These are phyloP conservation scores for Candida succiphila DNA, from an alignment of 805 yeast species.

Conservation along the genomic window DNA sequence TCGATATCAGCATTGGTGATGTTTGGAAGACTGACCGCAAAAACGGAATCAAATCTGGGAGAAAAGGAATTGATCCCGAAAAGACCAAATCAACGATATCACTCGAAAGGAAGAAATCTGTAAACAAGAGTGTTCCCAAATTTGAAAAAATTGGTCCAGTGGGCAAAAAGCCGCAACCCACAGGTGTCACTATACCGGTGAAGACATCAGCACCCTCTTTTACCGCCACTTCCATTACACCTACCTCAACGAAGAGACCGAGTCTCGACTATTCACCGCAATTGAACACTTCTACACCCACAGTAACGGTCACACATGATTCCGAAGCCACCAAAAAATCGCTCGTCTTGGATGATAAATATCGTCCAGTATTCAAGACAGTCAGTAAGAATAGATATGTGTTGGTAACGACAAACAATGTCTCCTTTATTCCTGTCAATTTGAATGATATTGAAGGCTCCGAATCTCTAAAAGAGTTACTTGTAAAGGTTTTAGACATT, in stretches of 20 bases:
- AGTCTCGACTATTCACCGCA: background rate
- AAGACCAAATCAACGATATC: conserved; percentile 3
- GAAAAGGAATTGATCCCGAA: conserved; percentile 4
- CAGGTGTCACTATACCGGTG: conserved; percentile 24
- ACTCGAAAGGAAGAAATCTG: no score
- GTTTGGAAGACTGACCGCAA: background rate
- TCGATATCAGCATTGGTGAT: conserved; percentile 6
- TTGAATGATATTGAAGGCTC: conserved; percentile 20
- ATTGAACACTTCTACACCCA: background rate
- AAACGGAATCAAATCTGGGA: background rate
- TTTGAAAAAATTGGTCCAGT: conserved; percentile 25
- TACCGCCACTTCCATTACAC: conserved; percentile 1
- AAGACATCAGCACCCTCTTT: conserved; percentile 2
- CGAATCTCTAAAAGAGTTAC: conserved; percentile 27
- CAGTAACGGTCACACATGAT: background rate
- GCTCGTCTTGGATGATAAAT: conserved; percentile 22
- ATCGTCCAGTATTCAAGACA: conserved; percentile 25
- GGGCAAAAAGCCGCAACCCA: conserved; percentile 23
- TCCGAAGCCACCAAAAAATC: background rate
- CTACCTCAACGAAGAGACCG: background rate
- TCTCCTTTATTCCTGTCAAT: conserved; percentile 40
- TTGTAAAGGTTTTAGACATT: conserved; percentile 28
- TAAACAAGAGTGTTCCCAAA: conserved; percentile 7
- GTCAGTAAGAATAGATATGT: conserved; percentile 27
- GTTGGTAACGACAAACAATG: conserved; percentile 57